Evolutionary conservation across 140 eudicot genomes (phyloP).

Genomic region (Oenanthe javanica): DNA sequence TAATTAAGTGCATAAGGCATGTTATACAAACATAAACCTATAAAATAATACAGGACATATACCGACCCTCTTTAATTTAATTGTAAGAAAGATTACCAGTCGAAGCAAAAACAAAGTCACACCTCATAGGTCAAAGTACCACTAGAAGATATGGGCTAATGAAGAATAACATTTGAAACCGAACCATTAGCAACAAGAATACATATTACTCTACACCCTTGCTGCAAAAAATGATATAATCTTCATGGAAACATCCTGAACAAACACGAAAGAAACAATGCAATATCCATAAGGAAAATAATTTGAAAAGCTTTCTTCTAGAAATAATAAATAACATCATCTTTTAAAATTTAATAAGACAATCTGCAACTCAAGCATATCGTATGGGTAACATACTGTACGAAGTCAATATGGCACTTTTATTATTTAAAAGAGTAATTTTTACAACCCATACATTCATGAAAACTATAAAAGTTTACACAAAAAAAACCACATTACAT

Average conservation of each 20-base stretch:
- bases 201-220: constrained; percentile 21
- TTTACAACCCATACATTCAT: not conserved
- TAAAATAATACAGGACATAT: not conserved
- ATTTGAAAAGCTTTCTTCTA: not conserved
- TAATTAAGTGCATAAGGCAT: not conserved
- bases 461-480: not conserved
- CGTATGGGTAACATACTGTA: not conserved
- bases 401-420: not conserved
- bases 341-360: not conserved
- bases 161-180: constrained; percentile 85
- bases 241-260: constrained; percentile 88
- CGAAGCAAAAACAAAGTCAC: not conserved
- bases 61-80: not conserved
- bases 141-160: constrained; percentile 83
- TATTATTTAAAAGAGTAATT: not conserved
- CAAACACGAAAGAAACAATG: constrained; percentile 9
- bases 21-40: not conserved
- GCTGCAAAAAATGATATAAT: constrained; percentile 86
- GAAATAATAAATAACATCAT: not conserved
- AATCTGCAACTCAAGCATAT: not conserved
- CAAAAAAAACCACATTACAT: not conserved
- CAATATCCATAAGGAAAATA: not conserved
- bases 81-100: not conserved
- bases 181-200: constrained; percentile 84
- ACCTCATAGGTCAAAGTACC: constrained; percentile 98